Conservation (phyloP, 2,329 filamentous ascomycete species). For the Allantophomopsis cytisporea region DNA sequence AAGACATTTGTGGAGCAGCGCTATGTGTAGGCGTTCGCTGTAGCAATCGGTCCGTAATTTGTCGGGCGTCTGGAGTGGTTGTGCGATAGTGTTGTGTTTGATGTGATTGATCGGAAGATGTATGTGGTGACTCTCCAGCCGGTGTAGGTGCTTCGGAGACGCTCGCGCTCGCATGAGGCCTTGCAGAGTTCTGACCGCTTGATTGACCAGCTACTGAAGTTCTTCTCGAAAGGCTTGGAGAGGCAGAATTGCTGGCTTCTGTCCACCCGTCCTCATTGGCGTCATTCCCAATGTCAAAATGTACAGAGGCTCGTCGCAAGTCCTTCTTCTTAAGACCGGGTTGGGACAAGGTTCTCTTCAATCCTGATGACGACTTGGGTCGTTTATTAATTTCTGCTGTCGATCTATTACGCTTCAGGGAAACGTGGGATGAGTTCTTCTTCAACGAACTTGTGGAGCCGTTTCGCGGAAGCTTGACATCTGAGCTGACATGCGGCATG, state of each 20-base stretch:
- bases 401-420: slow-evolving; percentile 46
- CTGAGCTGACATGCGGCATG: slow-evolving; percentile 28
- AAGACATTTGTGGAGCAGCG: slow-evolving; percentile 51
- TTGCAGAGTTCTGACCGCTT: slow-evolving; percentile 32
- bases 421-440: slow-evolving; percentile 40
- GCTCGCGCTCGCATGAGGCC: slow-evolving; percentile 19
- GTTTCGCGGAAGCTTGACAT: slow-evolving; percentile 33
- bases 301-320: slow-evolving; percentile 35
- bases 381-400: slow-evolving; percentile 39
- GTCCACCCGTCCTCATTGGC: slow-evolving; percentile 49
- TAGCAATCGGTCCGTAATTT: slow-evolving; percentile 54
- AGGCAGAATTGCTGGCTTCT: slow-evolving; percentile 50
- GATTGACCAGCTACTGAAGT: slow-evolving; percentile 29
- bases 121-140: slow-evolving; percentile 7
- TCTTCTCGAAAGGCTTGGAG: slow-evolving; percentile 38
- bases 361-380: slow-evolving; percentile 29
- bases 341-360: slow-evolving; percentile 39
- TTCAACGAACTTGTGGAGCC: slow-evolving; percentile 27
- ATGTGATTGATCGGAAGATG: slow-evolving; percentile 1
- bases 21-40: slow-evolving; percentile 48
- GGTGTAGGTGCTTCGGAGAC: slow-evolving; percentile 16
- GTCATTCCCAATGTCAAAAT: slow-evolving; percentile 35
- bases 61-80: slow-evolving; percentile 41
- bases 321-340: slow-evolving; percentile 25
- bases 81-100: slow-evolving; percentile 24